These are phyloP conservation scores for Epichloe uncinata DNA, from an alignment of 2,329 filamentous ascomycete species.

Conservation along the genomic window DNA sequence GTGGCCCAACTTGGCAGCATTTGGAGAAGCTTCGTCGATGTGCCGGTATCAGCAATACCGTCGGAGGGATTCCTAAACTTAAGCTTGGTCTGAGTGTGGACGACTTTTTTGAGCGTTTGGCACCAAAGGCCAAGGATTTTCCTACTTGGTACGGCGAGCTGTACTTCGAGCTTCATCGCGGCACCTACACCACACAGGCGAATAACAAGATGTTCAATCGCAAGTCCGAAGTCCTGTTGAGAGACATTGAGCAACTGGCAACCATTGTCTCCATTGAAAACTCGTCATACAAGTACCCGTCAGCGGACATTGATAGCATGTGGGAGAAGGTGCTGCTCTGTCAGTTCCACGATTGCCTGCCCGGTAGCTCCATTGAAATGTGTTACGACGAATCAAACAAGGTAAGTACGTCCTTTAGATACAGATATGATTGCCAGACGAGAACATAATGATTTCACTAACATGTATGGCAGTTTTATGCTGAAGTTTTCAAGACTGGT, in stretches of 20 bases:
- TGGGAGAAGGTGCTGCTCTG: conserved; percentile 89
- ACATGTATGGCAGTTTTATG: conserved; percentile 51
- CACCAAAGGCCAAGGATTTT: conserved; percentile 65
- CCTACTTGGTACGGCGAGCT: conserved; percentile 97
- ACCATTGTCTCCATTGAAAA: conserved; percentile 69
- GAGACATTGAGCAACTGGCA: conserved; percentile 77
- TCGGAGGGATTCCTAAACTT: conserved; percentile 66
- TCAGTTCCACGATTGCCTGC: conserved; percentile 95
- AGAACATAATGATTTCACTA: conserved; percentile 8
- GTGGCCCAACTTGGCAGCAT: conserved; percentile 86
- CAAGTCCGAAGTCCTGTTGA: conserved; percentile 69
- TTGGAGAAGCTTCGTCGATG: conserved; percentile 89
- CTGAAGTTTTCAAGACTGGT: conserved; percentile 65
- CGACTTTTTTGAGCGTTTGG: conserved; percentile 79
- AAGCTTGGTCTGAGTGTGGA: conserved; percentile 86
- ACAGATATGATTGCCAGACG: not conserved
- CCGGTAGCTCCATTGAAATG: conserved; percentile 93
- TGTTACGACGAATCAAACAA: conserved; percentile 93
- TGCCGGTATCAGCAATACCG: conserved; percentile 79
- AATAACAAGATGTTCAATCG: conserved; percentile 97
- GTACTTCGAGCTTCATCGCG: conserved; percentile 94
- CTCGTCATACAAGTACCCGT: conserved; percentile 74
- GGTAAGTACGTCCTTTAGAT: conserved; percentile 24
- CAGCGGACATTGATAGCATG: conserved; percentile 85
- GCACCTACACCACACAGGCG: conserved; percentile 92